These are phyloP conservation scores for Serendipita sp. DNA, from an alignment of 1,284 basidiomycete species.

Conservation along the genomic window DNA sequence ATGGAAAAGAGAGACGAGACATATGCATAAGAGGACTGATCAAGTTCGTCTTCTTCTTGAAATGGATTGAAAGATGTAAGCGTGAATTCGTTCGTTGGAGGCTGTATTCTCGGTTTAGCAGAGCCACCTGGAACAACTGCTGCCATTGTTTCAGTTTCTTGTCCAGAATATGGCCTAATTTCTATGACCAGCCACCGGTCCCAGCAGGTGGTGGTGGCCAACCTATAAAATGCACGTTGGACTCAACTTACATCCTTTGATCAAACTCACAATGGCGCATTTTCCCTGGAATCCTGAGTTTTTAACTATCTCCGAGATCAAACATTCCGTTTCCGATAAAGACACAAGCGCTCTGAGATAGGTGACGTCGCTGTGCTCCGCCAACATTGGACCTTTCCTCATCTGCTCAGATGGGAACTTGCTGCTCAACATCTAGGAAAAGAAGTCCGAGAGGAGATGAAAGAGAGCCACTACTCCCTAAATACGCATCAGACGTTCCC, in stretches of 20 bases:
- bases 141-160: neutral
- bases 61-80: conserved; percentile 75
- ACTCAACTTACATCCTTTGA: neutral
- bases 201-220: neutral
- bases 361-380: neutral
- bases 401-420: neutral
- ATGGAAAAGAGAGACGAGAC: conserved; percentile 62
- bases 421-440: neutral
- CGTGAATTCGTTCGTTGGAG: conserved; percentile 21
- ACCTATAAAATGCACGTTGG: neutral
- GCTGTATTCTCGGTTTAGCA: neutral
- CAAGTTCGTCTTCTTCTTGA: conserved; percentile 65
- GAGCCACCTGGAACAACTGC: neutral
- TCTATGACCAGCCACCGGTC: neutral
- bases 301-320: no score
- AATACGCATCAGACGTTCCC: neutral
- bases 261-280: neutral
- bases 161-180: neutral
- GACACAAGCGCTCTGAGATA: neutral
- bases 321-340: no score
- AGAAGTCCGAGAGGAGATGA: neutral
- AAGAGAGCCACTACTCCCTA: neutral
- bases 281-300: no score
- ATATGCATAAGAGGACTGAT: conserved; percentile 65
- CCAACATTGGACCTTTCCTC: neutral